Conservation (phyloP, 352 stramenopile species). For the Blastocystis sp. region DNA sequence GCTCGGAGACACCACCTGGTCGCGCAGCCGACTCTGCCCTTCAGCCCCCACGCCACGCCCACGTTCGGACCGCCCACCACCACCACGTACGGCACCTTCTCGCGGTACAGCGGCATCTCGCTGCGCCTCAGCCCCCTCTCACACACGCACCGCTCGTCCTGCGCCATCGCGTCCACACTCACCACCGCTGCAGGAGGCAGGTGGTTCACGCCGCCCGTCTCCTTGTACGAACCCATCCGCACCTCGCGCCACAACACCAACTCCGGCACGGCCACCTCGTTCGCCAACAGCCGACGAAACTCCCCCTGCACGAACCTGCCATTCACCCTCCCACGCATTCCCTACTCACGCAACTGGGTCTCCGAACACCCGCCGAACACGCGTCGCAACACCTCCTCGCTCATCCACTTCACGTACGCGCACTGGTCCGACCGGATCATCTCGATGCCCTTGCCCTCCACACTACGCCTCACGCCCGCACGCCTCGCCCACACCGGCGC, state of each 20-base stretch:
- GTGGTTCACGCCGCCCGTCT: not conserved
- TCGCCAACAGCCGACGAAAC: slow-evolving; percentile 30
- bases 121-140: not conserved
- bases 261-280: not conserved
- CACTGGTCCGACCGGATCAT: slow-evolving; percentile 87
- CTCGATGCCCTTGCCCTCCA: slow-evolving; percentile 88
- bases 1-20: slow-evolving; percentile 80
- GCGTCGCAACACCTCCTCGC: slow-evolving; percentile 45
- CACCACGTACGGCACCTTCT: slow-evolving; percentile 79
- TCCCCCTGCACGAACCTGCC: slow-evolving; percentile 46
- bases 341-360: not conserved
- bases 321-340: not conserved
- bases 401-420: slow-evolving; percentile 74
- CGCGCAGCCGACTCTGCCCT: slow-evolving; percentile 74
- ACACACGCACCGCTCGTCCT: slow-evolving; percentile 47
- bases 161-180: slow-evolving; percentile 71
- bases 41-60: not conserved
- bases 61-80: slow-evolving; percentile 80
- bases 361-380: slow-evolving; percentile 54
- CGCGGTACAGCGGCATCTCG: slow-evolving; percentile 38
- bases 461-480: slow-evolving; percentile 48
- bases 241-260: slow-evolving; percentile 66
- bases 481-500: slow-evolving; percentile 6
- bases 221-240: slow-evolving; percentile 32
- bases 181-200: slow-evolving; percentile 54